These are phyloP conservation scores for Micromonas commoda DNA, from an alignment of 139 green algal species.

Conservation along the genomic window DNA sequence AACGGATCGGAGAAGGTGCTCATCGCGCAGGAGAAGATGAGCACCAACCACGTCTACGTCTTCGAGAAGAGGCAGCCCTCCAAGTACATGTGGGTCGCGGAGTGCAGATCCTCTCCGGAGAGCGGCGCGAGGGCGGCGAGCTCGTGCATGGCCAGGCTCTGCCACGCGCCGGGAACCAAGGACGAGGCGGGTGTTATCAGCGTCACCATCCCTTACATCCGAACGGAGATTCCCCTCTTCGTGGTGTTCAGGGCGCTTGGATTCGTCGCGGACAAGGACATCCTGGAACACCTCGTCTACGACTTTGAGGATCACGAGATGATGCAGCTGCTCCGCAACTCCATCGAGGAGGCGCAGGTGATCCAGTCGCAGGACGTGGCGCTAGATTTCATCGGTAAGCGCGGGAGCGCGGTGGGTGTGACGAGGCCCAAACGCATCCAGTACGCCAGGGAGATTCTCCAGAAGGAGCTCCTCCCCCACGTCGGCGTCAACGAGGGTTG, in stretches of 20 bases:
- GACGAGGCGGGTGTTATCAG: constrained; percentile 32
- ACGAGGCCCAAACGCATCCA: constrained; percentile 74
- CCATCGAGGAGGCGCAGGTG: constrained; percentile 89
- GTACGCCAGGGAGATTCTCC: constrained; percentile 51
- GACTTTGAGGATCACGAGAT: constrained; percentile 73
- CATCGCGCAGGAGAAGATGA: constrained; percentile 97
- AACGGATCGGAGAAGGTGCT: constrained; percentile 99
- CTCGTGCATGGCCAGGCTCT: constrained; percentile 72
- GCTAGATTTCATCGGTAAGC: constrained; percentile 94
- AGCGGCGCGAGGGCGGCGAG: constrained; percentile 63
- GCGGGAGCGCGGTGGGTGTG: constrained; percentile 64
- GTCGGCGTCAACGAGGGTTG: constrained; percentile 47
- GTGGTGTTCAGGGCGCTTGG: constrained; percentile 52
- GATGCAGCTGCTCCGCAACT: constrained; percentile 86
- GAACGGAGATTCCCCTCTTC: constrained; percentile 50
- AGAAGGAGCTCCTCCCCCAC: constrained; percentile 55
- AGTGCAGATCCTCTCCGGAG: constrained; percentile 76
- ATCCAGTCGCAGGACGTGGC: constrained; percentile 77
- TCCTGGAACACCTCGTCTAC: constrained; percentile 58
- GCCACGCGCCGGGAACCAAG: constrained; percentile 54
- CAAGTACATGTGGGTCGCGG: constrained; percentile 83
- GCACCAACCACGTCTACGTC: constrained; percentile 96
- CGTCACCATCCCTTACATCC: constrained; percentile 50
- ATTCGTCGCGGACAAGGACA: constrained; percentile 56
- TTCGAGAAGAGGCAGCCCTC: constrained; percentile 90